Evolutionary conservation across 23 red algal genomes (phyloP).

Genomic region (Agarophyton chilense): DNA sequence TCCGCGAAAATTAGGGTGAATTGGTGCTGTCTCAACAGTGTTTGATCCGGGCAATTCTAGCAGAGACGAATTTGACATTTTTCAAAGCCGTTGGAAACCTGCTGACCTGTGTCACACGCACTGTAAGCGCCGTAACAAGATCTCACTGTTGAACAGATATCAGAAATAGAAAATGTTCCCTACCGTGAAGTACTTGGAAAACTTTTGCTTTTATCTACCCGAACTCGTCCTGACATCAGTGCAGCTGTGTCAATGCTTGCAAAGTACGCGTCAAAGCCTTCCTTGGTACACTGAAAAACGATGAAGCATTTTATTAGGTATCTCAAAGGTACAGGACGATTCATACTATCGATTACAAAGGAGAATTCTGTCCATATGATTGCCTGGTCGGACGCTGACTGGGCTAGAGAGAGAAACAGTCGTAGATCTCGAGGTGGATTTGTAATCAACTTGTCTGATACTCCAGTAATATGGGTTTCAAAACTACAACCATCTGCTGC

Average conservation of each 20-base stretch:
- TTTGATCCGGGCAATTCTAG: background rate
- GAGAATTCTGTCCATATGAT: background rate
- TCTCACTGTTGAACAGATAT: background rate
- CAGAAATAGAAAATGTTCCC: slow-evolving; percentile 7
- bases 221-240: slow-evolving; percentile 14
- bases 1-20: background rate
- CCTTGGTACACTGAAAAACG: background rate
- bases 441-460: background rate
- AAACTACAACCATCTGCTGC: slow-evolving; percentile 23
- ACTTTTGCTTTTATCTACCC: slow-evolving; percentile 15
- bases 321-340: background rate
- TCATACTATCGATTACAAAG: background rate
- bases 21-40: background rate
- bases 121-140: background rate
- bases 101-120: background rate
- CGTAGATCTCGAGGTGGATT: background rate
- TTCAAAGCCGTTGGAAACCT: background rate
- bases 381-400: slow-evolving; percentile 8
- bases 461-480: slow-evolving; percentile 19
- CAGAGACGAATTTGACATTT: background rate
- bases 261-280: background rate
- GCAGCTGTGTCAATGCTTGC: slow-evolving; percentile 27
- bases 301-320: slow-evolving; percentile 19
- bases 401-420: background rate
- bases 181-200: slow-evolving; percentile 29